Base-by-base conservation (phyloP, 148 eudicot genomes). In the Polygonum maritimum region DNA sequence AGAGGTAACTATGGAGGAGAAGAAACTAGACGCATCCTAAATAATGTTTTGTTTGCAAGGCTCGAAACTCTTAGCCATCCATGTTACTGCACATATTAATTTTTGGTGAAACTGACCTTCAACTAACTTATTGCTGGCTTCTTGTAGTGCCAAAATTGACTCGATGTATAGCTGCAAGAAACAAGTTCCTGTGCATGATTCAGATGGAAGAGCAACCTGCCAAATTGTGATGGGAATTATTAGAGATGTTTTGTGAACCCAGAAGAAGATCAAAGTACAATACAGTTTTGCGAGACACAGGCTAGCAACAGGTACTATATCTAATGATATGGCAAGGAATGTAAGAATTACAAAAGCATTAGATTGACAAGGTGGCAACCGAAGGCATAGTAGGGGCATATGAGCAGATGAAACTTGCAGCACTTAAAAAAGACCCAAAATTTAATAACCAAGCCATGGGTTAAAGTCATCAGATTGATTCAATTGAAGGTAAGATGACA, bases 201-300 rank as follows among this genome's bases (percentile, higher is more conserved):
- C 98, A 69, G 84, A 76, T 65, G 97, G 98, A 78, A 94, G 97
- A 80, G 98, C 97, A 78, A 94, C 90, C 97, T 94, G 90, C 31
- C 15, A 70, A 2, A 18, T 16, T 70, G 4, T 7, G 1, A 70
- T 15, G 22, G 6, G 7, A 7, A 40, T 40, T 40, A 40, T 4
- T 40, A 7, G 0, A 7, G 44, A 7, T 40, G 7, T 40, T 40
- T 40, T 26, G 31, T 1, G 1, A 26, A 26, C 31, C 31, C 31
- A 26, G 31, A 26, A 26, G 31, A 26, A 26, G 1, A 26, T 26
- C 31, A 0, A 0, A 26, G 1, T 26, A 26, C 1, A 26, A 26
- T 26, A 26, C 0, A 26, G 31, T 26, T 26, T 57, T 57, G 33
- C 22, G 31, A 51, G 57, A 57, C 7, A 57, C 7, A 57, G 63